Evolutionary conservation across 331 rosid species (phyloP), one percentile per base, ranked within the genome.

Genomic region (Rhamnella rubrinervis): DNA sequence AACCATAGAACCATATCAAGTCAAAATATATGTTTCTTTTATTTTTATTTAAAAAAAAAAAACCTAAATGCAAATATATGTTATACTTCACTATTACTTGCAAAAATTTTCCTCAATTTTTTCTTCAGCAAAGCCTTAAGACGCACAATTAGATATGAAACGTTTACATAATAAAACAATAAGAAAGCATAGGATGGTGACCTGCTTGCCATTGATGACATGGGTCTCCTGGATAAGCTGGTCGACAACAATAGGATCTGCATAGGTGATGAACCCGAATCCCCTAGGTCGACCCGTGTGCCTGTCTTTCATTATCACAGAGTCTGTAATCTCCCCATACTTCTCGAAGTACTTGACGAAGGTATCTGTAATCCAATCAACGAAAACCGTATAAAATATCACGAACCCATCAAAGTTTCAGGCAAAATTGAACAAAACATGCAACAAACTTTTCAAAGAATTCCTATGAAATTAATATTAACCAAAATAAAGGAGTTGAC

Each of bases 231-330:
- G 81, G n/a, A 88, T 83, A 71, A 88, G 84, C 16, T 61, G 85
- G 61, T 88, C 95, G 67, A 85, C 95, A 46, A 83, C 91, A 55
- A 86, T 68, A 70, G 91, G 87, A 71, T 88, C 87, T 0, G 78
- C 83, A 37, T 85, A 88, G 23, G 87, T 85, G 17, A 88, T 84
- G 72, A 88, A 88, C 17, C 95, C 91, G 26, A 88, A 88, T 14
- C 91, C 95, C 70, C 89, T 65, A 0, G 87, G 83, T 1, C 81
- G 80, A 66, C 89, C 87, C 13, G 95, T 81, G 18, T 81, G 80
- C 13, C 87, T 86, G 41, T 88, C 91, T 63, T 79, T 88, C 91
- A 85, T 83, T 15, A 88, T 85, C 66, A 88, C 91, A 10, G 88
- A 79, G 65, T 85, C 91, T 4, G 75, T 85, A 35, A 85, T 88